Evolutionary conservation across 768 basidiomycete species (phyloP), one percentile per base, ranked within the genome.

Genomic region (Russula olivacea): DNA sequence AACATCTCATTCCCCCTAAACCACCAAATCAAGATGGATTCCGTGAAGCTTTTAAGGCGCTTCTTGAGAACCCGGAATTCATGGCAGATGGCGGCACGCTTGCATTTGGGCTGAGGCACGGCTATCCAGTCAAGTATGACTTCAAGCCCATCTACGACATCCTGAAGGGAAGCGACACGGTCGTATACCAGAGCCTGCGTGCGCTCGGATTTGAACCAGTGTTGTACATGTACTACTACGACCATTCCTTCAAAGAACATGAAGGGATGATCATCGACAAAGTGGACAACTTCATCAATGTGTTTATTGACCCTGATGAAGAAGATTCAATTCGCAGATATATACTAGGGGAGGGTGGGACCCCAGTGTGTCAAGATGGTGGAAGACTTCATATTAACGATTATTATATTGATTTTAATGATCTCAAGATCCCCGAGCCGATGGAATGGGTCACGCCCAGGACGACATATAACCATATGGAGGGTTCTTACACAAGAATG

Each of bases 91-190:
- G 45, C 11, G 45, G 45, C 45, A 21, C 21, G 11, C 45, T 47
- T 47, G 45, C n/a, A 47, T 47, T 47, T 23, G n/a, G 45, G 45
- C 45, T 47, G 45, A 47, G 17, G 8, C 28, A 17, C 14, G 9
- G 15, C 17, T 19, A 17, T 25, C 14, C 8, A 2, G 11, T 51
- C 15, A 4, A 9, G 6, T 1, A 30, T 19, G 3, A 30, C 7
- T 15, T 61, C 19, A 5, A 47, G 4, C 51, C 55, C 7, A 15
- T 66, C 45, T 43, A 45, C 32, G 11, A 34, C 15, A 14, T 57
- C 4, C 28, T 66, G 25, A 66, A 66, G 36, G 66, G 19, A 5
- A 57, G 48, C 40, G 59, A 66, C n/a, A 48, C 50, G 3, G 21
- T 53, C 15, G 40, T 64, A 3, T 59, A 48, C 23, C 54, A 38